Conservation (phyloP, 352 stramenopile species). For the Globisporangium apiculatum region DNA sequence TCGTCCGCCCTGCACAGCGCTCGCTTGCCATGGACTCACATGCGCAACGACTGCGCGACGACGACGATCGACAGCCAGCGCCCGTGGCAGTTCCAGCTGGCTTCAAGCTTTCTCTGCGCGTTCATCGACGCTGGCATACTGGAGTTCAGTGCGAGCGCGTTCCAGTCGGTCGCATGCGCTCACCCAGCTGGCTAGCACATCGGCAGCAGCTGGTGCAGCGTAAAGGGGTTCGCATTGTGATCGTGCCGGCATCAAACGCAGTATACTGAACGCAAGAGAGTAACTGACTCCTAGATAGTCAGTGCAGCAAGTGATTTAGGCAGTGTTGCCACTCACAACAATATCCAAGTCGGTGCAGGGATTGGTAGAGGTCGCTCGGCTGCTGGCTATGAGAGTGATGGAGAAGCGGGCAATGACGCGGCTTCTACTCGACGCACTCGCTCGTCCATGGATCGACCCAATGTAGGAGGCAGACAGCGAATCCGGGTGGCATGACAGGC, state of each 20-base stretch:
- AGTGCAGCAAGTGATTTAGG: not conserved
- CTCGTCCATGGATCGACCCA: too few species aligned
- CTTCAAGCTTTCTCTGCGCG: slow-evolving; percentile 1
- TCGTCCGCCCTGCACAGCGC: not conserved
- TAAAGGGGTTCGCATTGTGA: slow-evolving; percentile 2
- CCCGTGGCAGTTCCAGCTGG: not conserved
- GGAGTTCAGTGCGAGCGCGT: not conserved
- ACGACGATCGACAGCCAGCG: not conserved
- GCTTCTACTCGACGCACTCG: too few species aligned
- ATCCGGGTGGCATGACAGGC: too few species aligned
- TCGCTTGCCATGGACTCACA: not conserved
- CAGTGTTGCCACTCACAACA: not conserved
- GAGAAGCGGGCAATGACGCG: too few species aligned
- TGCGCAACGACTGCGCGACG: not conserved
- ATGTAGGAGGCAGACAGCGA: too few species aligned
- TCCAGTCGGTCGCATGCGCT: slow-evolving; percentile 2
- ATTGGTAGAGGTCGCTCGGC: too few species aligned
- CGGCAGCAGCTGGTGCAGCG: not conserved
- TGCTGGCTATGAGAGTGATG: too few species aligned
- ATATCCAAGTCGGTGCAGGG: too few species aligned
- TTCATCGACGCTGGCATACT: not conserved
- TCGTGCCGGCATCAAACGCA: not conserved
- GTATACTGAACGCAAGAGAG: slow-evolving; percentile 3
- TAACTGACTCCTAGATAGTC: slow-evolving; percentile 5
- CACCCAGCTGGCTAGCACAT: slow-evolving; percentile 1